These are phyloP conservation scores for Aureobasidium sp. DNA, from an alignment of 2,329 filamentous ascomycete species.

Conservation along the genomic window DNA sequence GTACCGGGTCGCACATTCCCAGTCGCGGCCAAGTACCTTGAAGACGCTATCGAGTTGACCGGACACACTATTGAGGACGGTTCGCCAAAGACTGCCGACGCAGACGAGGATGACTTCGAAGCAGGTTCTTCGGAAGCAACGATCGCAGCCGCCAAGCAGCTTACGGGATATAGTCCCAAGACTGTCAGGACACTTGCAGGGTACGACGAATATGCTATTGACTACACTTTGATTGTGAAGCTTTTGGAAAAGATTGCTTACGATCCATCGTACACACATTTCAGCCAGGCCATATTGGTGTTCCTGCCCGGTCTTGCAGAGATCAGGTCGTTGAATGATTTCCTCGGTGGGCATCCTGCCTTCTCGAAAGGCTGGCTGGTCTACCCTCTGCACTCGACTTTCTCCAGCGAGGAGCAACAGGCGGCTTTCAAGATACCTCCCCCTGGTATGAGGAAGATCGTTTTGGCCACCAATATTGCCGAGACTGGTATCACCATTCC, in stretches of 20 bases:
- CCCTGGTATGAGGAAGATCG: conserved; percentile 77
- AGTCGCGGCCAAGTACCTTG: conserved; percentile 78
- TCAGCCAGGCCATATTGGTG: conserved; percentile 86
- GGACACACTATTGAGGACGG: conserved; percentile 61
- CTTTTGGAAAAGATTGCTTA: conserved; percentile 70
- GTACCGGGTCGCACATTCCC: conserved; percentile 93
- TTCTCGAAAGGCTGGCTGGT: conserved; percentile 77
- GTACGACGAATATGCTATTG: conserved; percentile 86
- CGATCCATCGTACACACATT: conserved; percentile 58
- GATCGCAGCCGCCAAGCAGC: conserved; percentile 48
- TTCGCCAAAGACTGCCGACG: conserved; percentile 33
- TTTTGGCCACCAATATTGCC: conserved; percentile 94
- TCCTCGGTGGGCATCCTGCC: conserved; percentile 66
- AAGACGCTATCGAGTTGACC: conserved; percentile 86
- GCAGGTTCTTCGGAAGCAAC: conserved; percentile 39
- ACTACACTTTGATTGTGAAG: conserved; percentile 77
- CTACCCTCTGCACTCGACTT: conserved; percentile 86
- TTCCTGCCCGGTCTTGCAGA: conserved; percentile 94
- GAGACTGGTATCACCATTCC: conserved; percentile 98
- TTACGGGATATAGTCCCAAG: conserved; percentile 66
- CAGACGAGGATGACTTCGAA: conserved; percentile 42
- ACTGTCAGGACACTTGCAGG: conserved; percentile 69
- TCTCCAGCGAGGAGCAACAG: conserved; percentile 94
- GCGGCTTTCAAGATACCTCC: conserved; percentile 83
- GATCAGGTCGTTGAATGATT: conserved; percentile 61